Evolutionary conservation across 306 rosid genomes (phyloP).

Genomic region (Quercus glauca): DNA sequence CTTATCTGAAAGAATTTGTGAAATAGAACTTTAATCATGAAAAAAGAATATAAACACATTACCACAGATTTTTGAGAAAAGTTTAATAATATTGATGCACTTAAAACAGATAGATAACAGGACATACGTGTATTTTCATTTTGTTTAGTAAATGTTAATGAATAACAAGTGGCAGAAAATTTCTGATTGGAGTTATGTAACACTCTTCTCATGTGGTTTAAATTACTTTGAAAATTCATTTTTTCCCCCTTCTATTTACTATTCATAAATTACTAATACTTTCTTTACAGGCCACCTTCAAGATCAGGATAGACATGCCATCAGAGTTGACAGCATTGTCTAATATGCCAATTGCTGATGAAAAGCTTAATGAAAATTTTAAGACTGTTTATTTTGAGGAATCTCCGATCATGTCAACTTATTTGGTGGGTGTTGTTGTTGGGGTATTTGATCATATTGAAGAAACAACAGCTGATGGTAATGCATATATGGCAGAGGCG

Average conservation of each 20-base stretch:
- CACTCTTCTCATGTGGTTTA: not conserved
- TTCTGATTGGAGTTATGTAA: not conserved
- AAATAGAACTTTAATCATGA: not conserved
- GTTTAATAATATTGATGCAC: too few species aligned
- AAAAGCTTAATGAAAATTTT: constrained; percentile 39
- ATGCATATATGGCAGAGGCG: constrained; percentile 1
- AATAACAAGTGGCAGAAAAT: too few species aligned
- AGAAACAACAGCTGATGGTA: constrained; percentile 48
- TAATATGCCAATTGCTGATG: constrained; percentile 55
- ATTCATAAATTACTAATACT: not conserved
- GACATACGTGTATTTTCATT: too few species aligned
- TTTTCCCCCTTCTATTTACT: not conserved
- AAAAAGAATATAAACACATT: not conserved
- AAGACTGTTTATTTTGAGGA: constrained; percentile 52
- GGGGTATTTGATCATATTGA: constrained; percentile 55
- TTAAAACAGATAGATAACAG: too few species aligned
- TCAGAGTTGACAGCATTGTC: constrained; percentile 58
- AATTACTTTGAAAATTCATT: not conserved
- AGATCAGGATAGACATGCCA: constrained; percentile 51
- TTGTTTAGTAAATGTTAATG: too few species aligned
- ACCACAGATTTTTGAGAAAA: not conserved
- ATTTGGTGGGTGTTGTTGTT: constrained; percentile 58
- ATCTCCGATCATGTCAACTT: constrained; percentile 67
- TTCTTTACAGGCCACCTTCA: constrained; percentile 56
- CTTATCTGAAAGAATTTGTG: not conserved